phyloP scores from a whole-genome alignment of 2,329 filamentous ascomycete genomes.

The Apiospora phragmitis region DNA sequence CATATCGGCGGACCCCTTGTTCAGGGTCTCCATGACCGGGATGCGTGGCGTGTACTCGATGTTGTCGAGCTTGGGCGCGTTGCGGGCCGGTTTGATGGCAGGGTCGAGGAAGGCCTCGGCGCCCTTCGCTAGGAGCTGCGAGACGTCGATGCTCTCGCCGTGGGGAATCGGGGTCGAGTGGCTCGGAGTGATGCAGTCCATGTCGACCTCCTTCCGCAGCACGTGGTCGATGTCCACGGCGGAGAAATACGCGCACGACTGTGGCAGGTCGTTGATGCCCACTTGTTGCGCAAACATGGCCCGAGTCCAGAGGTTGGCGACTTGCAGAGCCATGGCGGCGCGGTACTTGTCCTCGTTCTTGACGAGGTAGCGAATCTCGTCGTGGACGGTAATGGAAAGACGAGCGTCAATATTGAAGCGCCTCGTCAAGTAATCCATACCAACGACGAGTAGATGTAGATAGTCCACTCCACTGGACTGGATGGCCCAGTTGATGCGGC shows the following conservation, averaged over 20 bases:
- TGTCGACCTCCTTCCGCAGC: constrained; percentile 95
- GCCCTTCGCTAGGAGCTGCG: constrained; percentile 73
- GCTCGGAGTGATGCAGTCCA: constrained; percentile 93
- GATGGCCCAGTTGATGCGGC: constrained; percentile 98
- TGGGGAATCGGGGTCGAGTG: constrained; percentile 76
- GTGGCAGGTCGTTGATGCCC: constrained; percentile 91
- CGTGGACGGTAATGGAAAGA: constrained; percentile 90
- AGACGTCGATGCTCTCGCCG: constrained; percentile 86
- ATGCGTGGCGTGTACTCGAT: constrained; percentile 70
- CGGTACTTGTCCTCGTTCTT: constrained; percentile 83
- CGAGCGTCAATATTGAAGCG: constrained; percentile 84
- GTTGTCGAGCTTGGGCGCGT: constrained; percentile 57
- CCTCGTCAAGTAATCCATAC: constrained; percentile 90
- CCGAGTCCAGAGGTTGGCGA: constrained; percentile 94
- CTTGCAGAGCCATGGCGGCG: constrained; percentile 87
- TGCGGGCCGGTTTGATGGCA: constrained; percentile 51
- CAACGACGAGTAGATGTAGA: constrained; percentile 86
- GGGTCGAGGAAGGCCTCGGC: constrained; percentile 68
- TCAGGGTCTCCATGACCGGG: constrained; percentile 77
- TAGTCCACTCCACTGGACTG: constrained; percentile 98
- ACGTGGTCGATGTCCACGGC: constrained; percentile 95
- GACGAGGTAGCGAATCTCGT: constrained; percentile 94
- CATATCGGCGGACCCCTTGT: constrained; percentile 39
- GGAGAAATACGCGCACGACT: constrained; percentile 92
- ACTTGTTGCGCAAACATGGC: constrained; percentile 98